These are phyloP conservation scores for Alectoria sarmentosa DNA, from an alignment of 495 filamentous ascomycete species.

Conservation along the genomic window DNA sequence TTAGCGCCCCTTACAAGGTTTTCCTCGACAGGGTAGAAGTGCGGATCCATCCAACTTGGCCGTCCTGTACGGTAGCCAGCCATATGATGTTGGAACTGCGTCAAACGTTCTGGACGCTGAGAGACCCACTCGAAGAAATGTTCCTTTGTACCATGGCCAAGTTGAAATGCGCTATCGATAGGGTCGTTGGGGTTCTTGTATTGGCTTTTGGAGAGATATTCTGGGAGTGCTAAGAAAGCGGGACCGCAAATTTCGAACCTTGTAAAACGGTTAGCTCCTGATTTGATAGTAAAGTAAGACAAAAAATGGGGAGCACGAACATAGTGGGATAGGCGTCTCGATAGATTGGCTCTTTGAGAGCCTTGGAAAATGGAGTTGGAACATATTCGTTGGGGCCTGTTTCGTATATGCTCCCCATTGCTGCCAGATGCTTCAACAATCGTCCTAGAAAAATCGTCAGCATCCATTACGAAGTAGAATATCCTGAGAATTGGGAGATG, in stretches of 20 bases:
- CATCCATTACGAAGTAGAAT: neutral
- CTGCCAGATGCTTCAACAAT: slow-evolving; percentile 32
- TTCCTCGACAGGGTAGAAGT: slow-evolving; percentile 42
- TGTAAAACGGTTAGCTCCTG: neutral
- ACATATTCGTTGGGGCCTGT: slow-evolving; percentile 32
- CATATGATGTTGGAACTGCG: slow-evolving; percentile 34
- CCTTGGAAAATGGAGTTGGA: slow-evolving; percentile 32
- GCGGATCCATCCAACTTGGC: slow-evolving; percentile 40
- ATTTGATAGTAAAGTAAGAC: neutral
- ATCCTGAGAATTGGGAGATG: neutral
- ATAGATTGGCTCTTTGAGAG: slow-evolving; percentile 32
- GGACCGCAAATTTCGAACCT: slow-evolving; percentile 25
- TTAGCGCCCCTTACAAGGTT: slow-evolving; percentile 20
- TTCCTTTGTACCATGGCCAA: slow-evolving; percentile 27
- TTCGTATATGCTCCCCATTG: slow-evolving; percentile 36
- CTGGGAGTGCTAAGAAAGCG: slow-evolving; percentile 29
- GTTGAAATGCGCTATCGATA: slow-evolving; percentile 31
- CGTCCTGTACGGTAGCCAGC: slow-evolving; percentile 38
- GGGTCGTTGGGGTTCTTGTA: slow-evolving; percentile 30
- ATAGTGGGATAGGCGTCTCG: slow-evolving; percentile 16
- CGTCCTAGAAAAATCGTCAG: neutral
- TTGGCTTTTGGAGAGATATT: slow-evolving; percentile 27
- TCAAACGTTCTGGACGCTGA: slow-evolving; percentile 22
- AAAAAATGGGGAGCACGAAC: neutral
- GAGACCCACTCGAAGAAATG: slow-evolving; percentile 29